These are phyloP conservation scores for Artemisia tridentata DNA, from an alignment of 129 eudicot genomes.

Conservation along the genomic window DNA sequence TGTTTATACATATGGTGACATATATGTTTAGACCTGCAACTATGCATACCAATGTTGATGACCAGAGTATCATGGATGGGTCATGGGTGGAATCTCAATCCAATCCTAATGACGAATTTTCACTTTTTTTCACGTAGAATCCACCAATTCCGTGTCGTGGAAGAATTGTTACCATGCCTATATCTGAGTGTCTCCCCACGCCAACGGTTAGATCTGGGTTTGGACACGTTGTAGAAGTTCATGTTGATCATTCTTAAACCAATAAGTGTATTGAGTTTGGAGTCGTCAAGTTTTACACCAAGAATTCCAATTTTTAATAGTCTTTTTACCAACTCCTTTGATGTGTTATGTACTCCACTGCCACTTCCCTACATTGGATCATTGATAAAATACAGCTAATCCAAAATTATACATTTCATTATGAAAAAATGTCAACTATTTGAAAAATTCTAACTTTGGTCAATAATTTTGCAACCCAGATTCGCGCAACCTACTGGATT, in stretches of 20 bases:
- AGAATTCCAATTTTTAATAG: conserved; percentile 26
- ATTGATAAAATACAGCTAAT: not conserved
- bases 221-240: conserved; percentile 48
- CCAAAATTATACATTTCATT: not conserved
- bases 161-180: conserved; percentile 42
- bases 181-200: conserved; percentile 46
- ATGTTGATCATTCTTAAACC: conserved; percentile 39
- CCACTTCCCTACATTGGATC: conserved; percentile 32
- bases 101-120: conserved; percentile 19
- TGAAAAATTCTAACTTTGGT: no score
- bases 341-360: conserved; percentile 34
- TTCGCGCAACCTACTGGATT: no score
- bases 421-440: not conserved
- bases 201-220: conserved; percentile 56
- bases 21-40: no score
- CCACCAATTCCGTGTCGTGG: conserved; percentile 57
- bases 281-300: conserved; percentile 32
- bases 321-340: conserved; percentile 37
- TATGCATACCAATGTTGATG: conserved; percentile 35
- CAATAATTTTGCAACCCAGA: no score
- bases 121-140: conserved; percentile 34
- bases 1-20: no score
- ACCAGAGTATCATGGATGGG: conserved; percentile 39
- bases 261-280: conserved; percentile 26
- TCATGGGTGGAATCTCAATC: conserved; percentile 45